Conservation (phyloP, 2,329 filamentous ascomycete genomes). For the Dryadomyces quercus-mongolicae region DNA sequence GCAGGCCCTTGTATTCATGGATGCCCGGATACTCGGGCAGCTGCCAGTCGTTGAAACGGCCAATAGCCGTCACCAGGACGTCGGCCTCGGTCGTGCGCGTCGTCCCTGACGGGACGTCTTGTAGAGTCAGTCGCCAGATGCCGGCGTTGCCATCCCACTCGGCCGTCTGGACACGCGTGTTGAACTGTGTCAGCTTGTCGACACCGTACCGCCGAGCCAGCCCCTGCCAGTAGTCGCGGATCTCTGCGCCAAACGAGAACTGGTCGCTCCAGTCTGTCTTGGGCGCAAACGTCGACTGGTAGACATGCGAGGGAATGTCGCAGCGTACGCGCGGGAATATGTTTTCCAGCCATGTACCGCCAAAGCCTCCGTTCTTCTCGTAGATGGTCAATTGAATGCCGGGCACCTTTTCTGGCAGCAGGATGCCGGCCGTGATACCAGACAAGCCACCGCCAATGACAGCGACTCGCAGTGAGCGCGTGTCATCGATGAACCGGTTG, state of each 20-base stretch:
- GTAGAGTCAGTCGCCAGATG: slow-evolving; percentile 43
- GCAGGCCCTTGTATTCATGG: slow-evolving; percentile 34
- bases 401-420: slow-evolving; percentile 58
- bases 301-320: slow-evolving; percentile 58
- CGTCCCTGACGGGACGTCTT: slow-evolving; percentile 25
- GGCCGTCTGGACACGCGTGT: slow-evolving; percentile 41
- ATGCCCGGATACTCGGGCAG: slow-evolving; percentile 40
- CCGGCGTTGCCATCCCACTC: slow-evolving; percentile 39
- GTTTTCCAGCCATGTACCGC: slow-evolving; percentile 23
- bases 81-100: slow-evolving; percentile 34
- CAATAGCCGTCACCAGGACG: slow-evolving; percentile 50
- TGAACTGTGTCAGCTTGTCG: slow-evolving; percentile 43
- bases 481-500: slow-evolving; percentile 32
- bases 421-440: slow-evolving; percentile 50
- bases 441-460: slow-evolving; percentile 53
- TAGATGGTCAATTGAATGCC: slow-evolving; percentile 52
- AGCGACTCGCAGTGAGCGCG: slow-evolving; percentile 37
- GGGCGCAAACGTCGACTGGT: slow-evolving; percentile 55
- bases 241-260: slow-evolving; percentile 56
- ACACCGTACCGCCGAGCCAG: slow-evolving; percentile 53
- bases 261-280: slow-evolving; percentile 59
- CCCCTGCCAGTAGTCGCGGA: slow-evolving; percentile 52
- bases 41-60: slow-evolving; percentile 42
- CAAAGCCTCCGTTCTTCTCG: slow-evolving; percentile 57
- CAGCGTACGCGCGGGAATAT: slow-evolving; percentile 29